These are phyloP conservation scores for Neurospora intermedia DNA, from an alignment of 495 filamentous ascomycete species.

Conservation along the genomic window DNA sequence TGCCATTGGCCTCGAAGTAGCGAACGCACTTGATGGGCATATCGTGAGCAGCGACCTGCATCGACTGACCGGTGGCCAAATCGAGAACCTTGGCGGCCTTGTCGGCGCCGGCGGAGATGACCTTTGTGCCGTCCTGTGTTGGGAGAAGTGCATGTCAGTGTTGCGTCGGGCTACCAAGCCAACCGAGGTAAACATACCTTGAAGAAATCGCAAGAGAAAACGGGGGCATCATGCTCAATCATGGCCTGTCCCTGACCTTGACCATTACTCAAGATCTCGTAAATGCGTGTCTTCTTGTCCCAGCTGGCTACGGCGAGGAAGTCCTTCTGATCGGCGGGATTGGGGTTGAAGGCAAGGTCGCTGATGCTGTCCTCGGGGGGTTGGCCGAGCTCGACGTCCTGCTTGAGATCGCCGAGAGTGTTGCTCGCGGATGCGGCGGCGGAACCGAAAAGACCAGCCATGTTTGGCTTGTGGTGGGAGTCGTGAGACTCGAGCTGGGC, in stretches of 20 bases:
- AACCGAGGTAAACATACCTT: conserved; percentile 44
- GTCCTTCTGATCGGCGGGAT: conserved; percentile 41
- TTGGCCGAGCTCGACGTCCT: conserved; percentile 67
- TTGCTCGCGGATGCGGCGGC: conserved; percentile 42
- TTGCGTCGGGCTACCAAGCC: background rate
- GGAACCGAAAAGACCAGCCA: conserved; percentile 61
- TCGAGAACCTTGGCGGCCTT: conserved; percentile 75
- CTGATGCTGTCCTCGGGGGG: conserved; percentile 81
- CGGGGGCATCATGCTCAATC: conserved; percentile 63
- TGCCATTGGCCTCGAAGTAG: conserved; percentile 53
- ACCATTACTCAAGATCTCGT: conserved; percentile 64
- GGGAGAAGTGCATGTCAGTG: background rate
- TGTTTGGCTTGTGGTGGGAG: conserved; percentile 16
- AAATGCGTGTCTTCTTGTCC: conserved; percentile 88
- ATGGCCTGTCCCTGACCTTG: conserved; percentile 60
- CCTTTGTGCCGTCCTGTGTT: conserved; percentile 52
- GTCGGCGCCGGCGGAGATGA: conserved; percentile 76
- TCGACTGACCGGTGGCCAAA: conserved; percentile 41
- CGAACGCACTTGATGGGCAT: conserved; percentile 68
- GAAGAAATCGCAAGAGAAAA: conserved; percentile 69
- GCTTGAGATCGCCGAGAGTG: conserved; percentile 80
- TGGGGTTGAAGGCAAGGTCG: conserved; percentile 65
- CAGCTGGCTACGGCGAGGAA: conserved; percentile 77
- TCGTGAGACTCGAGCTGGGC: background rate
- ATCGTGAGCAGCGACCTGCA: conserved; percentile 67